Evolutionary conservation across 1,284 basidiomycete genomes (phyloP), one percentile per base, ranked within the genome.

Genomic region (Cryptococcus jaspeensis): DNA sequence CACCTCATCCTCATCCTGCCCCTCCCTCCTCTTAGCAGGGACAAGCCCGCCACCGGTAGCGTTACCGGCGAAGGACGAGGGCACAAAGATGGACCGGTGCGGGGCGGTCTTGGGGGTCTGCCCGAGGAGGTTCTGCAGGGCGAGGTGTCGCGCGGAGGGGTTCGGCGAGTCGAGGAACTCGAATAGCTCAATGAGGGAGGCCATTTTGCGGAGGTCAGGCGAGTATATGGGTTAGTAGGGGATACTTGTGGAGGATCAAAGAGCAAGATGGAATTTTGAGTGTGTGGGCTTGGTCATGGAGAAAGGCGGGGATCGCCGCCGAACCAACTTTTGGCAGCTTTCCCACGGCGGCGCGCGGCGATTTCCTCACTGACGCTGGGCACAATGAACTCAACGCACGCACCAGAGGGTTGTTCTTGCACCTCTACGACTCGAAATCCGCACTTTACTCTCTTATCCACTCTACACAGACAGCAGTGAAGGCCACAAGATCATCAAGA

Each of bases 101-200:
- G 87, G 83, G 8, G 88, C 83, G 50, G 83, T 85, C 62, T 85
- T 84, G 4, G 85, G 80, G 22, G 92, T 93, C 63, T 92, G 88
- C 0, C 86, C 83, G 15, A 95, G 78, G 16, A 96, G 82, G 79
- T 92, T 90, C 51, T 86, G 83, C 12, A 98, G 82, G 0, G 94
- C 90, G 50, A 95, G 83, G 72, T 91, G 87, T 42, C 94, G 84
- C 23, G 89, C 93, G 72, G 91, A 85, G 0, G 89, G 90, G 68
- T 94, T 96, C 57, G 83, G 84, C 67, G 94, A 91, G 66, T 88
- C 86, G 46, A 97, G 78, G 71, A 97, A 97, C 36, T 85, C 85
- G 32, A 93, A 79, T 23, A 97, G 84, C 85, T 96, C 78, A 38
- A 75, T 69, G n/a, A 78, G 62, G 2, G 70, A 70, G 11, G 72